Evolutionary conservation across 2,329 filamentous ascomycete species (phyloP), one percentile per base, ranked within the genome.

Genomic region (Ascocoryne sarcoides): DNA sequence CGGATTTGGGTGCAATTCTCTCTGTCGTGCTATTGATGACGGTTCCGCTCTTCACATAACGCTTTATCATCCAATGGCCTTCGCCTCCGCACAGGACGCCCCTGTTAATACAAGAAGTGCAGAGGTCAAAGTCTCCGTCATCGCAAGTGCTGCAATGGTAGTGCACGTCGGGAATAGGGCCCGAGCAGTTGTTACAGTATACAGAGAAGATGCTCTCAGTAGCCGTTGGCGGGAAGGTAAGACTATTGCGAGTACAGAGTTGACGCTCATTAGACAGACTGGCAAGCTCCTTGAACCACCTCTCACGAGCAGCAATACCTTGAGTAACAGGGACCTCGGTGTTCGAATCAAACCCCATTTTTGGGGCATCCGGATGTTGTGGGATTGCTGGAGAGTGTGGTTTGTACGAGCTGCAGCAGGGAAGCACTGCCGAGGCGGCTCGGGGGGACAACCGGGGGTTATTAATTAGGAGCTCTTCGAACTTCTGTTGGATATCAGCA

Each of bases 121-220:
- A 98, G 20, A 98, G 75, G 58, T 98, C 92, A 56, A 89, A 98
- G 62, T 98, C 92, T 30, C 90, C 92, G 42, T 83, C 77, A 49
- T 96, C 87, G 60, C 92, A 98, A 43, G 84, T 85, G 50, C 84
- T 84, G 70, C 93, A 98, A 66, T 98, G 92, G 63, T 85, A 98
- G 64, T 98, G 90, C 37, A 79, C 75, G 53, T 87, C 79, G 19
- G 82, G 75, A 55, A 95, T 87, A 31, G 79, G 76, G 46, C 69
- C 70, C 51, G 87, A 82, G 64, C 92, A 98, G 60, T 77, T 75
- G 67, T 98, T 96, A 75, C 92, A 98, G 69, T 85, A 94, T 32
- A 98, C 88, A 10, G 84, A 84, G 64, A 89, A 95, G 34, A 73
- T 66, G 40, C 47, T 48, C 32, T 37, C 32, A 29, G 44, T 40